These are phyloP conservation scores for Talaromyces proteolyticus DNA, from an alignment of 495 filamentous ascomycete genomes.

Conservation along the genomic window DNA sequence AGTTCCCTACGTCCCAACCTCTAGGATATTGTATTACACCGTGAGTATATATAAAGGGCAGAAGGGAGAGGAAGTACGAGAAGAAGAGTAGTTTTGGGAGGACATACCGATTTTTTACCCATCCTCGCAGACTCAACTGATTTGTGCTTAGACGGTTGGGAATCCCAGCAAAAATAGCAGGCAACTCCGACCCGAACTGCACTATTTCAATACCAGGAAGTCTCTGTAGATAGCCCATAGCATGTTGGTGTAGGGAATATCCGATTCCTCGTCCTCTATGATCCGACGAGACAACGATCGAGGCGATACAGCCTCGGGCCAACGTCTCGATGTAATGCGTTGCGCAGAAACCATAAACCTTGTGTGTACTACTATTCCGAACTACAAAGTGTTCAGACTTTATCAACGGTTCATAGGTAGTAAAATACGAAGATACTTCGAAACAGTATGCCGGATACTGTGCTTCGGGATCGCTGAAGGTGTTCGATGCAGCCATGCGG, in stretches of 20 bases:
- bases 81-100: no score
- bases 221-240: background rate
- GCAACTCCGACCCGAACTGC: slow-evolving; percentile 4
- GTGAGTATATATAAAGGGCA: background rate
- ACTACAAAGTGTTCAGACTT: slow-evolving; percentile 1
- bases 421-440: background rate
- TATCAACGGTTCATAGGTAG: background rate
- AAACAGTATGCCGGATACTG: slow-evolving; percentile 7
- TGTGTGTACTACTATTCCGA: slow-evolving; percentile 4
- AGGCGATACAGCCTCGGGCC: background rate
- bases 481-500: slow-evolving; percentile 3
- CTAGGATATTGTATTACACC: background rate
- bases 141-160: slow-evolving; percentile 2
- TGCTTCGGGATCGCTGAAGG: slow-evolving; percentile 4
- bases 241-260: slow-evolving; percentile 5
- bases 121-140: slow-evolving; percentile 2
- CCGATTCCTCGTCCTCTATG: slow-evolving; percentile 4
- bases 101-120: slow-evolving; percentile 6
- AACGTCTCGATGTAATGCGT: background rate
- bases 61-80: background rate
- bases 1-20: slow-evolving; percentile 4
- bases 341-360: slow-evolving; percentile 4
- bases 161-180: slow-evolving; percentile 1
- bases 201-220: background rate
- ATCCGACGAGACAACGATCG: slow-evolving; percentile 2